Percentiles rank a stretch among this genome's conserved stretches.
Conservation (phyloP, 1,284 basidiomycete genomes). For the Sutorius eximius region DNA sequence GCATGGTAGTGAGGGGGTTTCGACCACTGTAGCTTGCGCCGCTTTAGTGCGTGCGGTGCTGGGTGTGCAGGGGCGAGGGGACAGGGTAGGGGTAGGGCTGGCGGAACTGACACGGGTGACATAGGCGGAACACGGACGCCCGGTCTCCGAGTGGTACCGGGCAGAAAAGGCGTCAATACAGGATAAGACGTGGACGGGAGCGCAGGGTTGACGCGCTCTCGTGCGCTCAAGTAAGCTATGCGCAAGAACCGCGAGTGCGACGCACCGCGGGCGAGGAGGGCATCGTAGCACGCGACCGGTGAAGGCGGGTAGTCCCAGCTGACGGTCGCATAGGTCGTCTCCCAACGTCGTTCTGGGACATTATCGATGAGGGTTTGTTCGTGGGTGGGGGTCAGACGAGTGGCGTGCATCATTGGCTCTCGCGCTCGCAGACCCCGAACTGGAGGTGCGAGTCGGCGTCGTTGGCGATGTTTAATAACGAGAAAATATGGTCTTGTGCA, state of each 20-base stretch:
- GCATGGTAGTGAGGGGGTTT: slow-evolving; percentile 36
- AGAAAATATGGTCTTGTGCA: too few species aligned
- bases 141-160: slow-evolving; percentile 2
- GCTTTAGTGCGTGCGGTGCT: slow-evolving; percentile 13
- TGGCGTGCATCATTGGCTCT: slow-evolving; percentile 12
- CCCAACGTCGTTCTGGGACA: slow-evolving; percentile 10
- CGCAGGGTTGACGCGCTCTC: not conserved
- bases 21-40: slow-evolving; percentile 19
- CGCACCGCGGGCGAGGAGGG: slow-evolving; percentile 28
- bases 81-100: not conserved
- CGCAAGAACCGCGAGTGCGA: slow-evolving; percentile 30
- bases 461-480: not conserved
- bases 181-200: not conserved
- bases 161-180: not conserved
- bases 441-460: not conserved
- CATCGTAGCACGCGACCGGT: slow-evolving; percentile 14
- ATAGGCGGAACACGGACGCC: slow-evolving; percentile 3
- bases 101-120: too few species aligned
- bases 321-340: slow-evolving; percentile 19
- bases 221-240: slow-evolving; percentile 23
- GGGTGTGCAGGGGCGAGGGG: not conserved
- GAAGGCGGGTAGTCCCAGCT: slow-evolving; percentile 29
- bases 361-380: not conserved
- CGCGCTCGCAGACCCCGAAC: too few species aligned
- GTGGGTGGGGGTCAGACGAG: slow-evolving; percentile 3